Base-by-base conservation (phyloP, 192 early-diverging fungal genomes). In the Coemansia sp. region DNA sequence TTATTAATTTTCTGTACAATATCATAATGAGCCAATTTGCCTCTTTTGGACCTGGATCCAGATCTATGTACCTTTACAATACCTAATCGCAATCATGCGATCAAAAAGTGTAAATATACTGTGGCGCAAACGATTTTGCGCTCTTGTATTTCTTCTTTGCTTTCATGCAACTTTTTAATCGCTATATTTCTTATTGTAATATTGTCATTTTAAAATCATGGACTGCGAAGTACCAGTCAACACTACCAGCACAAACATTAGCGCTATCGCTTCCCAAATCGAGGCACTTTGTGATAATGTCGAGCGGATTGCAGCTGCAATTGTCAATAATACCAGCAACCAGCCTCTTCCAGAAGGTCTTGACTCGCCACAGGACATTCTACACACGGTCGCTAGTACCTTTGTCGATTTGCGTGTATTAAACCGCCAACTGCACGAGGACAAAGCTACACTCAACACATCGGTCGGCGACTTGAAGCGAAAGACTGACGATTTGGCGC, bases 351-450 rank as follows among this genome's bases (percentile, higher is more conserved):
- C 58, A 3, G 37, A 35, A 2, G 58, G 58, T 18, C 11, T 59
- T 10, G 58, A 39, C 35, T 39, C 53, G 4, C 59, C 63, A 18
- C 73, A 76, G 29, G 62, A 34, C 18, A 62, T 82, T 9, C 29
- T 74, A 11, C 37, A 59, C 15, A 65, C 65, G 13, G 69, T 67
- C 4, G 74, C 80, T 27, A 60, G 69, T 47, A 68, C 68, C 2
- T 77, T 82, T 77, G 68, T 65, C 5, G 65, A 71, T 13, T 44
- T 82, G 43, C 71, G 80, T 1, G 39, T 65, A 16, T 53, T 82
- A 27, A 70, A 82, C 45, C 80, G 80, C 52, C 66, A 68, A 20
- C 66, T 82, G 6, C 67, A 69, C 29, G 75, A 77, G 53, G 71
- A 66, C 65, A 67, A 71, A 45, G 66, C 53, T 12, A 61, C 61